Base-by-base conservation (phyloP, 305 asterid species). In the Solanum chacoense region DNA sequence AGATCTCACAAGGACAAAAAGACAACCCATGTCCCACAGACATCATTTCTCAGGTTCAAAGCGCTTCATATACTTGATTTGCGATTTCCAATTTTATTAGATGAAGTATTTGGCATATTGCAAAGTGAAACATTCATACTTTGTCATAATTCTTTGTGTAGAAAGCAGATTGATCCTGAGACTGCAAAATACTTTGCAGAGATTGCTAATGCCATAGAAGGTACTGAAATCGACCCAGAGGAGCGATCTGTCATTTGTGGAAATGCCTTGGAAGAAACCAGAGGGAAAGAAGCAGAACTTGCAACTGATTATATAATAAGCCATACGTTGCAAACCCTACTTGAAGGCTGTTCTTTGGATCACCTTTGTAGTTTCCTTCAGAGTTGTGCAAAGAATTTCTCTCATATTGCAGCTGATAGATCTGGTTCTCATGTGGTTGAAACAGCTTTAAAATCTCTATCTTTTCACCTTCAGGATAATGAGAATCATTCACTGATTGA, bases 341-440 rank as follows among this genome's bases (percentile, higher is more conserved):
- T 97, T 11, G 95, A 96, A 78, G 96, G 96, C 88, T 95, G 97
- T 94, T 94, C 98, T 6, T 80, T 93, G 85, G 98, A 96, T 79
- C 93, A 90, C 73, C 96, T 97, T 88, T 96, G 99, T 92, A 90
- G 92, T 90, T 96, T 97, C 88, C 93, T 97, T 32, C 93, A 86
- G 63, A 92, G 92, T 90, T 94, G 95, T 89, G 93, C 95, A 10
- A 86, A 92, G 77, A 88, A 89, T 31, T 95, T 97, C 91, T 85
- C 93, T 69, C 95, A 92, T 22, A 95, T 97, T 87, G 93, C 95
- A 37, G 92, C 90, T 92, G 99, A 97, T 92, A 94, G 95, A 90
- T 97, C 99, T n/a, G 99, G 99, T 91, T 97, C 99, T 81, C 99
- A 97, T 89, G 99, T 97, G 50, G 99, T 95, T 88, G 99, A 97